Percentiles rank a stretch among this genome's conserved stretches.
Evolutionary conservation across 2,329 filamentous ascomycete species (phyloP).

Genomic region (Fusarium sp.): DNA sequence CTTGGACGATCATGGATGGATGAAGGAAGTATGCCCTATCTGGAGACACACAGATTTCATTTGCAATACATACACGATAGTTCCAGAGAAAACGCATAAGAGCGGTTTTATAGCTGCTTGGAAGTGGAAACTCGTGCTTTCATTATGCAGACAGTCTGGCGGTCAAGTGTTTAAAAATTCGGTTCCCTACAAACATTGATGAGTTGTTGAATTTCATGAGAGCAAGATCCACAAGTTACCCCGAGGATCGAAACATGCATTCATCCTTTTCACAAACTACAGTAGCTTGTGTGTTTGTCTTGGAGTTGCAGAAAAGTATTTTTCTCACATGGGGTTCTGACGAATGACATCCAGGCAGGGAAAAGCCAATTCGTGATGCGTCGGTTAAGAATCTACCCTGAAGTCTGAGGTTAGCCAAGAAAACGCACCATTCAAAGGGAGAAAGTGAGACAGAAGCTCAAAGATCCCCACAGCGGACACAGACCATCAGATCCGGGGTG

Average conservation of each 20-base stretch:
- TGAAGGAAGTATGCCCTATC: conserved; percentile 21
- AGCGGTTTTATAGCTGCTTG: background rate
- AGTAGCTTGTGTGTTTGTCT: background rate
- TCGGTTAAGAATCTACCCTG: conserved; percentile 1
- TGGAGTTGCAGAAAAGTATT: background rate
- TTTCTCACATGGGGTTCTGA: background rate
- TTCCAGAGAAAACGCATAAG: background rate
- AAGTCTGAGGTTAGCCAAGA: background rate
- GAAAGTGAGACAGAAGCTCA: conserved; percentile 11
- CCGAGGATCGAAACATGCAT: background rate
- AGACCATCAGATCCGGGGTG: conserved; percentile 36
- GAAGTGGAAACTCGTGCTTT: background rate
- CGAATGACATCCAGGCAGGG: background rate
- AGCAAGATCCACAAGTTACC: background rate
- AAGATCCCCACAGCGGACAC: conserved; percentile 25
- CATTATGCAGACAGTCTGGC: background rate
- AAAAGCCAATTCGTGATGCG: background rate
- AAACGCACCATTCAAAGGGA: conserved; percentile 16
- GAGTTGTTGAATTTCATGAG: background rate
- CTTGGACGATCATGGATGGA: conserved; percentile 6
- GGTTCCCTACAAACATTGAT: background rate
- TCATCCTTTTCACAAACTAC: background rate
- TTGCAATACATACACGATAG: background rate
- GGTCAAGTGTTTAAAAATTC: background rate
- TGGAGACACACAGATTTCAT: conserved; percentile 3